Conservation (phyloP, 768 basidiomycete genomes). For the Amanita subjunquillea region DNA sequence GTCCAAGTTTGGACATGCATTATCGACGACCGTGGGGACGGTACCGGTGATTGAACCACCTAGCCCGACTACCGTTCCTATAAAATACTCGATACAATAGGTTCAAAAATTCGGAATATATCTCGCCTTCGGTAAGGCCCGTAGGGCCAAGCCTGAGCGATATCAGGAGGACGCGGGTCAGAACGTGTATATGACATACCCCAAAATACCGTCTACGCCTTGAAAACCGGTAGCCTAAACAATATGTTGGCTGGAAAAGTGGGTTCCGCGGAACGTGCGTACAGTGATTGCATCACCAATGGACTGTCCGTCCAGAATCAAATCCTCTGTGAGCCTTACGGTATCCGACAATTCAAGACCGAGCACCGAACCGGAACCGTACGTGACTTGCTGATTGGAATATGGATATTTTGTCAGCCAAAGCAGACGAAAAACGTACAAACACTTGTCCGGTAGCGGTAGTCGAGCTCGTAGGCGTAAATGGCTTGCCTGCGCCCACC, state of each 20-base stretch:
- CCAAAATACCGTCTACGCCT: conserved; percentile 55
- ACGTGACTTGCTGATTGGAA: conserved; percentile 33
- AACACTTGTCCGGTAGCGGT: conserved; percentile 19
- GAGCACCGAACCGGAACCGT: conserved; percentile 55
- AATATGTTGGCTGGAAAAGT: background rate
- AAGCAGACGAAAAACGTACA: conserved; percentile 14
- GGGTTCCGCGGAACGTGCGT: background rate
- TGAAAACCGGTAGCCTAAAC: conserved; percentile 29
- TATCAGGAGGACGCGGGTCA: background rate
- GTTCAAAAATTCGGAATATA: background rate
- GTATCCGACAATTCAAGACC: conserved; percentile 45
- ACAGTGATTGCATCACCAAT: conserved; percentile 48
- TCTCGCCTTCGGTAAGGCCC: conserved; percentile 36
- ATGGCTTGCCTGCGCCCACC: conserved; percentile 41
- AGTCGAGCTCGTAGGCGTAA: conserved; percentile 34
- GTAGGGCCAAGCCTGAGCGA: conserved; percentile 47
- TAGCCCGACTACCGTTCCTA: conserved; percentile 21
- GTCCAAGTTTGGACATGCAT: background rate
- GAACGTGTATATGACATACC: conserved; percentile 25
- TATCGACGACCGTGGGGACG: conserved; percentile 44
- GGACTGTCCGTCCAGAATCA: conserved; percentile 39
- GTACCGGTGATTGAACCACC: conserved; percentile 7
- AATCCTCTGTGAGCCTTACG: conserved; percentile 39
- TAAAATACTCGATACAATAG: background rate
- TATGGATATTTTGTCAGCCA: background rate